Percentiles rank a stretch among this genome's conserved stretches.
These are phyloP conservation scores for Vigna angularis DNA, from an alignment of 306 rosid genomes.

Conservation along the genomic window DNA sequence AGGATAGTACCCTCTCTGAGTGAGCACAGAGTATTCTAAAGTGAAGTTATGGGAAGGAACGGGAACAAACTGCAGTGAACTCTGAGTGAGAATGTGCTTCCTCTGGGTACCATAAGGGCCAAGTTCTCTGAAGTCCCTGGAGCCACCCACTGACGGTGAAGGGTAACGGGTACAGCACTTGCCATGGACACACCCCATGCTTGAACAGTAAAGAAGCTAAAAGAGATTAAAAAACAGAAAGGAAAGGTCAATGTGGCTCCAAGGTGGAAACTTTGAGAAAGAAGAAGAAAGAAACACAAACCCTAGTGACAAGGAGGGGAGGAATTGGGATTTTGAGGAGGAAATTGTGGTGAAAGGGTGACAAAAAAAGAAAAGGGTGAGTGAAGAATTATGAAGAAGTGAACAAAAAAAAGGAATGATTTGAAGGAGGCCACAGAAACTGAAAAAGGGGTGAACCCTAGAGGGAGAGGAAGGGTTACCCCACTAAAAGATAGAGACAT, in stretches of 20 bases:
- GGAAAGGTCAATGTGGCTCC: constrained; percentile 39
- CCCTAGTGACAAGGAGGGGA: constrained; percentile 41
- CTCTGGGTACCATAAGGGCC: constrained; percentile 57
- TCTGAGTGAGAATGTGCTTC: constrained; percentile 74
- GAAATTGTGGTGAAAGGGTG: constrained; percentile 22
- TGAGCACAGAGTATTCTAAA: constrained; percentile 77
- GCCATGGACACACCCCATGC: constrained; percentile 91
- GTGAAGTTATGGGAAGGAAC: constrained; percentile 78
- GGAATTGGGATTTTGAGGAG: constrained; percentile 39
- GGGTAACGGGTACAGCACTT: constrained; percentile 75
- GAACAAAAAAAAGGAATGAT: constrained; percentile 46
- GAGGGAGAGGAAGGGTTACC: constrained; percentile 40
- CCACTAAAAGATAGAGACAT: constrained; percentile 45
- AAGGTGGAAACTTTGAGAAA: constrained; percentile 39
- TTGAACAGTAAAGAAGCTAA: constrained; percentile 29
- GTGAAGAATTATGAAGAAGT: constrained; percentile 7
- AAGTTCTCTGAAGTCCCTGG: constrained; percentile 54
- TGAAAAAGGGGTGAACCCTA: constrained; percentile 44
- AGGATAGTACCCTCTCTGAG: constrained; percentile 97
- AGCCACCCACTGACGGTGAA: constrained; percentile 61
- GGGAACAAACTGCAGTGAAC: constrained; percentile 67
- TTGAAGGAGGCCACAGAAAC: constrained; percentile 38
- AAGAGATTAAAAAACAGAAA: constrained; percentile 25
- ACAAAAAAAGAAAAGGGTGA: constrained; percentile 40
- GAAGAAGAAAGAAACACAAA: constrained; percentile 40